Evolutionary conservation across 805 yeast species (phyloP).

Genomic region (Hanseniaspora lachancei): DNA sequence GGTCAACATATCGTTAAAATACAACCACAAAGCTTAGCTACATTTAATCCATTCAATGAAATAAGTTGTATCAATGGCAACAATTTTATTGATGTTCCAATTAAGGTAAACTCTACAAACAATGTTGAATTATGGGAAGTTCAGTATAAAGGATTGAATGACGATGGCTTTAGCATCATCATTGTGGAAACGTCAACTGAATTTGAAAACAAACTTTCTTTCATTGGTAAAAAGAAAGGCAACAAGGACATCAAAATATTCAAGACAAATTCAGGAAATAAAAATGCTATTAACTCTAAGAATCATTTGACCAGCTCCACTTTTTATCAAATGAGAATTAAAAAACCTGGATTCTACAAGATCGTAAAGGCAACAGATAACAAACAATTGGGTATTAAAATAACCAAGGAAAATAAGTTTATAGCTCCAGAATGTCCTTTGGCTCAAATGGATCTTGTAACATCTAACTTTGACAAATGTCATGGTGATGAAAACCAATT

Average conservation of each 20-base stretch:
- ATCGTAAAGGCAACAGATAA: slow-evolving; percentile 55
- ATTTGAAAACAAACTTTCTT: background rate
- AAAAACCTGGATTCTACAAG: slow-evolving; percentile 64
- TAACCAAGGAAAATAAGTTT: slow-evolving; percentile 46
- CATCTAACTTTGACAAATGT: slow-evolving; percentile 39
- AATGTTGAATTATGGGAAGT: slow-evolving; percentile 58
- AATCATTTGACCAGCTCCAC: background rate
- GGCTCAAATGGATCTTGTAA: slow-evolving; percentile 34
- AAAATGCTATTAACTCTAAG: background rate
- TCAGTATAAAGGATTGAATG: slow-evolving; percentile 41
- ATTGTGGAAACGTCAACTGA: slow-evolving; percentile 9
- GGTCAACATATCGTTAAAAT: slow-evolving; percentile 80
- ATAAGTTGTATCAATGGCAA: slow-evolving; percentile 45
- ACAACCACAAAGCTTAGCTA: slow-evolving; percentile 81
- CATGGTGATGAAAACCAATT: slow-evolving; percentile 44
- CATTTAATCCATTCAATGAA: slow-evolving; percentile 60
- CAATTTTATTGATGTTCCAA: slow-evolving; percentile 37
- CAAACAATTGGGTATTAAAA: slow-evolving; percentile 47
- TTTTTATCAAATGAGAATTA: slow-evolving; percentile 46
- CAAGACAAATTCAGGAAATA: background rate
- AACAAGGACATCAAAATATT: background rate
- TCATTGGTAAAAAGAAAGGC: background rate
- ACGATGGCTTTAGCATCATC: slow-evolving; percentile 5
- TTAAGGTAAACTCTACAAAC: slow-evolving; percentile 67
- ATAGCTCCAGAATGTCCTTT: slow-evolving; percentile 62